Evolutionary conservation across 2,329 filamentous ascomycete species (phyloP).

Genomic region (Byssochlamys sp.): DNA sequence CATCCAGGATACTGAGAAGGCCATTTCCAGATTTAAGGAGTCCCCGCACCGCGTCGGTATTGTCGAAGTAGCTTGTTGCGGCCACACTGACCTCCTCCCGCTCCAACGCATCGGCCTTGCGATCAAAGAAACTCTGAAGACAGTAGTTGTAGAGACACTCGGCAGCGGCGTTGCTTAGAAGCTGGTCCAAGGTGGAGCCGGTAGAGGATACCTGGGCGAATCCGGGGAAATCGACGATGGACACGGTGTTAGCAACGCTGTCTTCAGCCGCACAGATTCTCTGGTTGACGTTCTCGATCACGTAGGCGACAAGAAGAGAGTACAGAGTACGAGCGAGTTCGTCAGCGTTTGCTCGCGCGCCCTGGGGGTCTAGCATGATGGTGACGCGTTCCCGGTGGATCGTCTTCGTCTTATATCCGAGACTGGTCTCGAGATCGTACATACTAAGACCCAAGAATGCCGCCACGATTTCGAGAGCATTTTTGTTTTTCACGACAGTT

Average conservation of each 20-base stretch:
- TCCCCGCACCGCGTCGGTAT: conserved; percentile 84
- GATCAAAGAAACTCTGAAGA: conserved; percentile 90
- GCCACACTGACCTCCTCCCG: conserved; percentile 84
- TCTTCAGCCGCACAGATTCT: conserved; percentile 79
- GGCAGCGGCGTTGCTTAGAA: conserved; percentile 86
- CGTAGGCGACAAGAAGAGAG: conserved; percentile 82
- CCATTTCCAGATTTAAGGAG: conserved; percentile 88
- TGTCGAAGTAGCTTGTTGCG: conserved; percentile 94
- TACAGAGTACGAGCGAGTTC: conserved; percentile 89
- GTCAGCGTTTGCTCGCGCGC: conserved; percentile 82
- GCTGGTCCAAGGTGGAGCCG: conserved; percentile 76
- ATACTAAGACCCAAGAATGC: conserved; percentile 86
- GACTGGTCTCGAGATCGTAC: conserved; percentile 70
- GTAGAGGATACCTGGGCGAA: conserved; percentile 80
- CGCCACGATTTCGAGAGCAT: conserved; percentile 72
- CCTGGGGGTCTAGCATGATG: conserved; percentile 88
- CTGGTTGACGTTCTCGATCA: conserved; percentile 88
- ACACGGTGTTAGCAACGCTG: conserved; percentile 82
- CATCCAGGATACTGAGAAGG: conserved; percentile 84
- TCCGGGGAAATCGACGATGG: conserved; percentile 90
- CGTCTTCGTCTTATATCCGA: conserved; percentile 95
- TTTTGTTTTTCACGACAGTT: conserved; percentile 87
- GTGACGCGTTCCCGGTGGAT: conserved; percentile 95
- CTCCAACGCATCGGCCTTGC: conserved; percentile 84
- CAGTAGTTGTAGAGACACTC: conserved; percentile 90